Conservation (phyloP, 225 moss, liverwort and hornwort genomes). For the Marchantia paleacea region DNA sequence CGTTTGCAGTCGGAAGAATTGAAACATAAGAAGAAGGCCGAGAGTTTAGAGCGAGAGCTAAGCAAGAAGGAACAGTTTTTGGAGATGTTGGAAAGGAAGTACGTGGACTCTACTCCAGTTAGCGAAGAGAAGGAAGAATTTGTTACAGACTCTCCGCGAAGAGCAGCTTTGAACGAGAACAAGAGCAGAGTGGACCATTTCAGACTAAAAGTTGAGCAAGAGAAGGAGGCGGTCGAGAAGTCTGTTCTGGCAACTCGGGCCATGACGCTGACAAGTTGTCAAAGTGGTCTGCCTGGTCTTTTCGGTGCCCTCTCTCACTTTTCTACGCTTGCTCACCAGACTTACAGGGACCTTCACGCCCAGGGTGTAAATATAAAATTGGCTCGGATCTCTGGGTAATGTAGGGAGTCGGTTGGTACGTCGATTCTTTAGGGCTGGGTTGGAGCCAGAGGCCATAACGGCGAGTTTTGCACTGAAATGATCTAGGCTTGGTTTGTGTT, state of each 20-base stretch:
- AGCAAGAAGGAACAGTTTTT: slow-evolving; percentile 52
- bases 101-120: slow-evolving; percentile 44
- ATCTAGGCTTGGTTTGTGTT: slow-evolving; percentile 4
- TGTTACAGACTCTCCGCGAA: slow-evolving; percentile 21
- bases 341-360: slow-evolving; percentile 30
- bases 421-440: background rate
- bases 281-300: slow-evolving; percentile 22
- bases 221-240: slow-evolving; percentile 32
- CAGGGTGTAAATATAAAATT: slow-evolving; percentile 30
- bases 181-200: slow-evolving; percentile 31
- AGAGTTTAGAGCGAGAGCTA: slow-evolving; percentile 52
- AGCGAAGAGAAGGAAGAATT: slow-evolving; percentile 52
- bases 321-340: slow-evolving; percentile 20
- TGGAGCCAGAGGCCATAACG: background rate
- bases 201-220: slow-evolving; percentile 30
- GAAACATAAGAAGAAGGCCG: slow-evolving; percentile 57
- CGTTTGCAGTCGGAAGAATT: slow-evolving; percentile 69
- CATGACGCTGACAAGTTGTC: slow-evolving; percentile 27
- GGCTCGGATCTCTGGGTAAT: slow-evolving; percentile 23
- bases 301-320: slow-evolving; percentile 23
- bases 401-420: background rate
- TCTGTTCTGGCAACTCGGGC: slow-evolving; percentile 27
- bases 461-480: slow-evolving; percentile 8
- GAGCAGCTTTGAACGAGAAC: slow-evolving; percentile 31
- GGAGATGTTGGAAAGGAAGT: slow-evolving; percentile 31